These are phyloP conservation scores for Biscutella laevigata DNA, from an alignment of 441 rosid genomes.

Conservation along the genomic window DNA sequence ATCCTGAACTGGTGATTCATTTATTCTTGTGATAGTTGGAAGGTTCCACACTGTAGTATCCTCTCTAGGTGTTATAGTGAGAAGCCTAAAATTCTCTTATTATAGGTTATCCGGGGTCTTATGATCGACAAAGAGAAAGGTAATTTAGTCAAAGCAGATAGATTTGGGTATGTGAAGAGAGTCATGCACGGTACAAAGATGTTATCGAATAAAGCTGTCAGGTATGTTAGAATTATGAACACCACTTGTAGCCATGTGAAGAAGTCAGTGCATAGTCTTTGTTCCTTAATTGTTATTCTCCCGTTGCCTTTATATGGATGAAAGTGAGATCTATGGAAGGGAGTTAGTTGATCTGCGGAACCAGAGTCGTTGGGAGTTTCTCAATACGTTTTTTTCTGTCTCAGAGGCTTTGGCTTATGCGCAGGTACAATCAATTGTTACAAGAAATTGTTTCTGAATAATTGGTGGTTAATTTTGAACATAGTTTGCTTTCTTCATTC, in stretches of 20 bases:
- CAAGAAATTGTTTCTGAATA: neutral
- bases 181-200: conserved; percentile 93
- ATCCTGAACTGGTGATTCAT: conserved; percentile 63
- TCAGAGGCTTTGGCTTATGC: conserved; percentile 95
- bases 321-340: conserved; percentile 90
- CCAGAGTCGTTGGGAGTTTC: conserved; percentile 85
- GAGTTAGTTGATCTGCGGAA: conserved; percentile 91
- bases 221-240: conserved; percentile 12
- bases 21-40: conserved; percentile 21
- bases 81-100: conserved; percentile 5
- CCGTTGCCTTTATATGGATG: conserved; percentile 39
- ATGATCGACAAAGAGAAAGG: conserved; percentile 96
- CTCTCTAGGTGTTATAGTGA: conserved; percentile 3
- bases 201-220: conserved; percentile 81
- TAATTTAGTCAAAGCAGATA: conserved; percentile 90
- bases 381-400: conserved; percentile 89
- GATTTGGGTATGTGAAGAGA: conserved; percentile 90
- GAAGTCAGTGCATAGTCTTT: neutral
- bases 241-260: neutral
- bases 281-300: conserved; percentile 18
- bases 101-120: conserved; percentile 84
- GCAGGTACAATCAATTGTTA: conserved; percentile 47
- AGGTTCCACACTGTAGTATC: conserved; percentile 1
- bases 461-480: neutral
- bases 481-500: neutral